Evolutionary conservation across 768 basidiomycete species (phyloP).

Genomic region (Tricholoma hemisulphureum): DNA sequence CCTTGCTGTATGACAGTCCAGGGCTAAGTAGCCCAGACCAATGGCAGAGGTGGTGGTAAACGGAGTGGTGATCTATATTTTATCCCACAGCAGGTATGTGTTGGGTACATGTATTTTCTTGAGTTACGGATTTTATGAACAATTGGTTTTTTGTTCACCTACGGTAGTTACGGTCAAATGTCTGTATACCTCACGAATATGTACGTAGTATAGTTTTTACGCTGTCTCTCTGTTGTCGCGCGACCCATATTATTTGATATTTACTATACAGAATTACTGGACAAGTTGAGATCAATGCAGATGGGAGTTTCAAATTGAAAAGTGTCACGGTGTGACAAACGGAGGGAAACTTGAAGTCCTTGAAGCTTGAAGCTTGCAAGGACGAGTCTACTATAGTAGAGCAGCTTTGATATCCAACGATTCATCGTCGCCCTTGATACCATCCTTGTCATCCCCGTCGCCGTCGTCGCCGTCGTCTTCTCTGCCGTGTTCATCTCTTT

Average conservation of each 20-base stretch:
- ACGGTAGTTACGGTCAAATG: background rate
- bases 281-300: background rate
- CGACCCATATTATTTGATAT: no score
- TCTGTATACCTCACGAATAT: conserved; percentile 7
- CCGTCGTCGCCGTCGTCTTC: background rate
- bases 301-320: background rate
- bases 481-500: background rate
- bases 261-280: no score
- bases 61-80: conserved; percentile 9
- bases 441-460: conserved; percentile 1
- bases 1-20: conserved; percentile 74
- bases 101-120: background rate
- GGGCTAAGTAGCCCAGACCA: conserved; percentile 55
- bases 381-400: no score
- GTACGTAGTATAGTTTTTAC: conserved; percentile 3
- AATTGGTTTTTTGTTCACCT: conserved; percentile 1
- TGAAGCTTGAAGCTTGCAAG: no score
- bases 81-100: conserved; percentile 4
- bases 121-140: conserved; percentile 2
- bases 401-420: conserved; percentile 15
- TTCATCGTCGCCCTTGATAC: conserved; percentile 11
- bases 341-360: no score
- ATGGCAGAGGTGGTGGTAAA: conserved; percentile 52
- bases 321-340: conserved; percentile 12
- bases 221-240: background rate